Conservation (phyloP, 192 early-diverging fungal genomes). For the Backusella liffmaniae region DNA sequence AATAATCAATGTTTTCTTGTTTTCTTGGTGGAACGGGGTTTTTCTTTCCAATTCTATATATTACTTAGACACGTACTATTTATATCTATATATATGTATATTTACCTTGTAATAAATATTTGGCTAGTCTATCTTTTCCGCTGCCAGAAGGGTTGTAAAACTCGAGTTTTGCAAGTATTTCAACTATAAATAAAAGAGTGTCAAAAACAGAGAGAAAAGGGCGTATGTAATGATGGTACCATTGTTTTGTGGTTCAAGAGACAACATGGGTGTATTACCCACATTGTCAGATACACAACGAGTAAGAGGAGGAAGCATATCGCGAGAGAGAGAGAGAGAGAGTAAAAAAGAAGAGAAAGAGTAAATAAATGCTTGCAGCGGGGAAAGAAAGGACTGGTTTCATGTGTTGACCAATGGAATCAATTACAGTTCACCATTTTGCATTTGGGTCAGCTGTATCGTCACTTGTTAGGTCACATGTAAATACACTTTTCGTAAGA, state of each 20-base stretch:
- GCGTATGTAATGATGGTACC: constrained; percentile 1
- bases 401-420: not conserved
- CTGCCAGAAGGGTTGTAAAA: constrained; percentile 69
- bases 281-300: constrained; percentile 24
- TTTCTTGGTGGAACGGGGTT: constrained; percentile 6
- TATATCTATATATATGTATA: not conserved
- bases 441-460: constrained; percentile 10
- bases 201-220: not conserved
- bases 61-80: not conserved
- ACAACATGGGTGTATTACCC: constrained; percentile 35
- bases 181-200: constrained; percentile 32
- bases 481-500: not conserved
- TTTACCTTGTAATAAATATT: constrained; percentile 41
- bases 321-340: not conserved
- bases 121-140: constrained; percentile 75
- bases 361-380: not conserved
- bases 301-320: constrained; percentile 22
- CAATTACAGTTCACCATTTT: not conserved
- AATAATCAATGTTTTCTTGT: constrained; percentile 55
- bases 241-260: constrained; percentile 4
- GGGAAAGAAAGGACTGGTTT: not conserved
- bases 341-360: not conserved
- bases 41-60: constrained; percentile 5
- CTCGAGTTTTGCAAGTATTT: constrained; percentile 73
- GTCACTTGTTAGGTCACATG: constrained; percentile 3